Evolutionary conservation across 176 grass and related monocot genomes (phyloP).

Genomic region (Musa schizocarpa): DNA sequence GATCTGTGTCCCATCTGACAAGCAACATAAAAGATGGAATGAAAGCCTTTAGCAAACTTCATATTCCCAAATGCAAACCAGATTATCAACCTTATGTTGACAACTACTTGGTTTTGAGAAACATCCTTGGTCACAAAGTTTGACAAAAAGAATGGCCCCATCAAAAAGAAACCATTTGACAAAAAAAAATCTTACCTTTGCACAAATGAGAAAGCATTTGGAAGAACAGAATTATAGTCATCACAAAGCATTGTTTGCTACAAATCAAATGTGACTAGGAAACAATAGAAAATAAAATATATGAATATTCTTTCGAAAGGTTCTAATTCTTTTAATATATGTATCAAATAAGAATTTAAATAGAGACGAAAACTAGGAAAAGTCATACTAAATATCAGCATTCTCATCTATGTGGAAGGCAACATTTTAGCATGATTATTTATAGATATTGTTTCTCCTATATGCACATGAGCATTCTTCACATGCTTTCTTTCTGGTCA

Average conservation of each 20-base stretch:
- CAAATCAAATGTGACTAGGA: no score
- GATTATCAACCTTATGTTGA: not conserved
- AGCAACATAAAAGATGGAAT: no score
- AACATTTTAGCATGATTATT: not conserved
- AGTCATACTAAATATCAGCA: not conserved
- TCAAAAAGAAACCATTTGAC: no score
- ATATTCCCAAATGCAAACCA: not conserved
- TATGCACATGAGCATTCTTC: not conserved
- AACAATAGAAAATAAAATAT: no score
- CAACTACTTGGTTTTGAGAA: not conserved
- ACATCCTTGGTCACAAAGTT: not conserved
- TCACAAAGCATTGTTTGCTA: no score
- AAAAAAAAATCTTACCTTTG: no score
- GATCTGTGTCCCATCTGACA: no score
- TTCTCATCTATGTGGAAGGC: not conserved
- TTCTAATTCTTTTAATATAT: no score
- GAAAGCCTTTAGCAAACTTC: not conserved
- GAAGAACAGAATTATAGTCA: no score
- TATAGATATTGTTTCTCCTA: not conserved
- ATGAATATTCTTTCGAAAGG: no score
- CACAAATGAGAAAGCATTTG: no score
- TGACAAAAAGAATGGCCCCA: no score
- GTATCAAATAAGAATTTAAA: not conserved
- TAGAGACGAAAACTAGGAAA: not conserved
- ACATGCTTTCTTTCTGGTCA: not conserved